Conservation (phyloP, 768 basidiomycete genomes). For the Udeniomyces megalosporus region DNA sequence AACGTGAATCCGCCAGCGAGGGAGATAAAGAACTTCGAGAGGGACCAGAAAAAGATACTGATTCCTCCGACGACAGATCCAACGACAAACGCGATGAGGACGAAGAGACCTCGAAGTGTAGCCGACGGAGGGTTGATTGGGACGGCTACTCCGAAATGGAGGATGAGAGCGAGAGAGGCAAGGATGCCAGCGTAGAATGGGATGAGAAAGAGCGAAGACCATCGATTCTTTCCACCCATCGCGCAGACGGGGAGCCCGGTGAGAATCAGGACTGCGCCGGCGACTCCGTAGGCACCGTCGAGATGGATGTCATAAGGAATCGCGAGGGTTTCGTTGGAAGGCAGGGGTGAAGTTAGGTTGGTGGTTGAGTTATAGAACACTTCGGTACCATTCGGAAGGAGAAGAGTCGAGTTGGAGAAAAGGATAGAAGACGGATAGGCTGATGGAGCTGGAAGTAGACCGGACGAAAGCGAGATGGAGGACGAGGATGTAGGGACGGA, state of each 20-base stretch:
- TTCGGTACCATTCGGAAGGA: slow-evolving; percentile 15
- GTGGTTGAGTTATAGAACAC: slow-evolving; percentile 10
- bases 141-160: too few relatives aligned
- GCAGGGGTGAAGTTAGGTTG: slow-evolving; percentile 13
- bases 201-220: slow-evolving; percentile 38
- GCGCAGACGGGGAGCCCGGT: slow-evolving; percentile 80
- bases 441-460: too few relatives aligned
- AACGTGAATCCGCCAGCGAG: too few relatives aligned
- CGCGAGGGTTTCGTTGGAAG: slow-evolving; percentile 18
- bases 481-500: too few relatives aligned
- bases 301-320: slow-evolving; percentile 46
- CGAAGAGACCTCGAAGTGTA: slow-evolving; percentile 75
- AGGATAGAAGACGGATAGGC: slow-evolving; percentile 5
- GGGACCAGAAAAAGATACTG: slow-evolving; percentile 86
- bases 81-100: slow-evolving; percentile 62
- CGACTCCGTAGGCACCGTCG: slow-evolving; percentile 75
- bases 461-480: too few relatives aligned
- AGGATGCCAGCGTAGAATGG: slow-evolving; percentile 80
- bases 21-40: slow-evolving; percentile 49
- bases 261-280: slow-evolving; percentile 72
- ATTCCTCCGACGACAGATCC: slow-evolving; percentile 69
- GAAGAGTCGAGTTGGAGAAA: too few relatives aligned
- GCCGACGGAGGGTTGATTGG: slow-evolving; percentile 56
- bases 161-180: slow-evolving; percentile 69
- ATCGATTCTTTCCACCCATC: slow-evolving; percentile 89